Conservation (phyloP, 768 basidiomycete species). For the Leucosporidium scottii region DNA sequence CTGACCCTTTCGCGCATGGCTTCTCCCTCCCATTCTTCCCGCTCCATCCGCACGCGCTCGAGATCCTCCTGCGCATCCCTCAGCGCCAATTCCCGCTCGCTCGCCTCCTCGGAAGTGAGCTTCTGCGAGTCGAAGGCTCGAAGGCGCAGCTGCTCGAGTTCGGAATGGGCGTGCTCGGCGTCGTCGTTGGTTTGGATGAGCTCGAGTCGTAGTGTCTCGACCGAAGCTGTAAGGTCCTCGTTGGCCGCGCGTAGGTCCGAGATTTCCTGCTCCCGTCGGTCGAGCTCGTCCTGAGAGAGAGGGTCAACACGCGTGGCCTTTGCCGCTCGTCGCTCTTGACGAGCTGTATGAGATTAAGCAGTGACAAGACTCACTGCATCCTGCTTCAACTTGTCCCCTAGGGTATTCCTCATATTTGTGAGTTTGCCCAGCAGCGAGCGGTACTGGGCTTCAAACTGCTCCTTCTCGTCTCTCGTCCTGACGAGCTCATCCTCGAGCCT, state of each 20-base stretch:
- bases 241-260: slow-evolving; percentile 70
- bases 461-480: slow-evolving; percentile 73
- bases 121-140: slow-evolving; percentile 38
- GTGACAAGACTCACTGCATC: slow-evolving; percentile 67
- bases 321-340: background rate
- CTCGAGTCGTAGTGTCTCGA: slow-evolving; percentile 75
- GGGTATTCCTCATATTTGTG: slow-evolving; percentile 82
- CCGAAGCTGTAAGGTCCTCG: slow-evolving; percentile 60
- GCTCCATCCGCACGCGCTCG: slow-evolving; percentile 74
- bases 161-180: slow-evolving; percentile 58
- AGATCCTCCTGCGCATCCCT: slow-evolving; percentile 77
- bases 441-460: slow-evolving; percentile 76
- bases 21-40: slow-evolving; percentile 63
- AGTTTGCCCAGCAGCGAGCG: slow-evolving; percentile 76
- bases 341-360: background rate
- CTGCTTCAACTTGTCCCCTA: slow-evolving; percentile 89
- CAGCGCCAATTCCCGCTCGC: slow-evolving; percentile 68
- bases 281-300: slow-evolving; percentile 84
- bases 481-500: slow-evolving; percentile 53
- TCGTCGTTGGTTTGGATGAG: slow-evolving; percentile 69
- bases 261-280: slow-evolving; percentile 77
- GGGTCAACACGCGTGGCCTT: slow-evolving; percentile 9
- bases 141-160: slow-evolving; percentile 49
- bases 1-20: slow-evolving; percentile 60
- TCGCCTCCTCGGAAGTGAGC: slow-evolving; percentile 57